Evolutionary conservation across 2,329 filamentous ascomycete genomes (phyloP).

Genomic region (Verticillium nubilum): DNA sequence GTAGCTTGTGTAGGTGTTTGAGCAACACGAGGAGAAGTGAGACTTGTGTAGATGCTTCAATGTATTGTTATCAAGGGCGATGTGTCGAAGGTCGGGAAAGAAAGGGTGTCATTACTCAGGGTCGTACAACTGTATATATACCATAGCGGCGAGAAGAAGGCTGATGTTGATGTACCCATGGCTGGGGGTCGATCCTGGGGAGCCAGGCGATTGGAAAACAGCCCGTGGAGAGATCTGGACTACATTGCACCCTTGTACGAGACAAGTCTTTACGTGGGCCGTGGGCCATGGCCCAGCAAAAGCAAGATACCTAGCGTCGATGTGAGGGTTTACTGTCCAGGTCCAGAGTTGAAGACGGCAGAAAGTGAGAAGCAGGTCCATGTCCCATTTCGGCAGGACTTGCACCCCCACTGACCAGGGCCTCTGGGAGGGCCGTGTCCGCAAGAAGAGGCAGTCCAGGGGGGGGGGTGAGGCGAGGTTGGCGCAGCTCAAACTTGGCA

Average conservation of each 20-base stretch:
- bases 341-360: background rate
- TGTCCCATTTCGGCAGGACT: background rate
- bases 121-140: background rate
- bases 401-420: background rate
- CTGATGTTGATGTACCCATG: background rate
- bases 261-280: background rate
- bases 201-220: slow-evolving; percentile 1
- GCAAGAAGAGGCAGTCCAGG: background rate
- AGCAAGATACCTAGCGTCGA: background rate
- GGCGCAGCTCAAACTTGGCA: background rate
- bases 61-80: background rate
- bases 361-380: background rate
- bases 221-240: background rate
- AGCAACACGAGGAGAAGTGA: background rate
- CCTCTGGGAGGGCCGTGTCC: background rate
- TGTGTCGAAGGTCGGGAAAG: background rate
- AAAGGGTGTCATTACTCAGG: background rate
- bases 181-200: background rate
- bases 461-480: background rate
- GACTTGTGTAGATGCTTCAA: background rate
- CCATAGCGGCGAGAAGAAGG: background rate
- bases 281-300: background rate
- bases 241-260: background rate
- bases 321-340: background rate
- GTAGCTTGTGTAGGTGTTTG: background rate